Evolutionary conservation across 352 stramenopile species (phyloP).

Genomic region (Blastocystis hominis): DNA sequence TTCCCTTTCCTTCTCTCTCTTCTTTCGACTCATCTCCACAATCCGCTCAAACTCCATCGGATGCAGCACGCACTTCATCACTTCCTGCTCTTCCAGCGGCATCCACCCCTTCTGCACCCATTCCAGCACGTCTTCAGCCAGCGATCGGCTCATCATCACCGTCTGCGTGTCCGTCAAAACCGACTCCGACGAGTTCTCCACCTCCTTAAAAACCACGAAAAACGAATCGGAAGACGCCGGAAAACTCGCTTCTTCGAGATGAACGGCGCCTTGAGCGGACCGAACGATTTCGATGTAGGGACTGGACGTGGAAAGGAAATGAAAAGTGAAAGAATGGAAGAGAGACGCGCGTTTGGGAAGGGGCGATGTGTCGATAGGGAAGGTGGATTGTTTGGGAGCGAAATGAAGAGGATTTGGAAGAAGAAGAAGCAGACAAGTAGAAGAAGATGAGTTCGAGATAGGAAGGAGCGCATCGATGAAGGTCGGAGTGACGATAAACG

Average conservation of each 20-base stretch:
- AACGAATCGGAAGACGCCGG: neutral
- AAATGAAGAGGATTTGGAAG: neutral
- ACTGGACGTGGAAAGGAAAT: neutral
- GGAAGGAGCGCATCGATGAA: neutral
- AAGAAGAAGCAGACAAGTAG: neutral
- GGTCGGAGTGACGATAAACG: neutral
- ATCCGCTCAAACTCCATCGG: neutral
- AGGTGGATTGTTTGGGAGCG: neutral
- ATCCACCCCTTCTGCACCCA: constrained; percentile 9
- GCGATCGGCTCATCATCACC: neutral
- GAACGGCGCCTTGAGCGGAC: neutral
- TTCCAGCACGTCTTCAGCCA: neutral
- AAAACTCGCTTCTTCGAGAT: neutral
- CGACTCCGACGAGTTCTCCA: too few species aligned
- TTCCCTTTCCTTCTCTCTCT: neutral
- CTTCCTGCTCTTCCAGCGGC: constrained; percentile 11
- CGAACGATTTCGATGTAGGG: neutral
- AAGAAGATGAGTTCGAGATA: too few species aligned
- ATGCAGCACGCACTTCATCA: neutral
- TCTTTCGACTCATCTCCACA: neutral
- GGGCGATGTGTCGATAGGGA: neutral
- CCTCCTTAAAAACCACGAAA: neutral
- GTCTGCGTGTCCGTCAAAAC: neutral
- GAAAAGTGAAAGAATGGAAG: neutral
- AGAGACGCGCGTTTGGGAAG: neutral